Evolutionary conservation across 2,329 filamentous ascomycete genomes (phyloP), one percentile per base, ranked within the genome.

Genomic region (Arthrobotrys megalospora): DNA sequence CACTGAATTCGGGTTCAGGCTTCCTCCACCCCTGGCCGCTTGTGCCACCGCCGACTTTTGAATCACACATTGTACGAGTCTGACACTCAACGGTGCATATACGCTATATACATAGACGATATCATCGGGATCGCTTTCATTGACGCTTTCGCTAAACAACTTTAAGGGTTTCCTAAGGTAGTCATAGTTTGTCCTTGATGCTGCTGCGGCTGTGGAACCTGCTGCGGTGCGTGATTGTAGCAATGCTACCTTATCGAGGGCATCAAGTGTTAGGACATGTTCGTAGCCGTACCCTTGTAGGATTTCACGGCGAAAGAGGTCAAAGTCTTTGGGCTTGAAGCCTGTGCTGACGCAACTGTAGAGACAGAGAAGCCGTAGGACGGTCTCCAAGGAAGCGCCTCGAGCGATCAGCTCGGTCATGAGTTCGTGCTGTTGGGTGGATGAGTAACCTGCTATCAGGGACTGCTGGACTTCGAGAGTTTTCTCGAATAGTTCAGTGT

Each of bases 51-150:
- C 92, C 71, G 93, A 90, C 84, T 99, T 99, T 84, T 98, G 94
- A 58, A 99, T 85, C 62, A 98, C 89, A 83, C 93, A 96, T 84
- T 99, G 96, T 5, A 99, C 91, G 3, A 99, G 89, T 14, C 96
- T 91, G 67, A 98, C 89, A 52, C 93, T 97, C 11, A 99, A 88
- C 0, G 96, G 96, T 3, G 96, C 96, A 83, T 98, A 99, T 65
- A 96, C 96, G 80, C 93, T 97, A 85, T 98, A 99, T 10, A 97
- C 94, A 82, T 99, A 99, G n/a, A 94, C 92, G 79, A 98, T 91
- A 82, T 99, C 96, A 82, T 96, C 93, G 1, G 96, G 96, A 55
- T 96, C 92, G 76, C 96, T 91, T 84, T 99, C 96, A 83, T 97
- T 94, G 45, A 99, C 95, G 83, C 98, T 96, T 83, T 99, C 96